phyloP scores from a whole-genome alignment of 2,329 filamentous ascomycete species.

The Nannizzia gypsea region DNA sequence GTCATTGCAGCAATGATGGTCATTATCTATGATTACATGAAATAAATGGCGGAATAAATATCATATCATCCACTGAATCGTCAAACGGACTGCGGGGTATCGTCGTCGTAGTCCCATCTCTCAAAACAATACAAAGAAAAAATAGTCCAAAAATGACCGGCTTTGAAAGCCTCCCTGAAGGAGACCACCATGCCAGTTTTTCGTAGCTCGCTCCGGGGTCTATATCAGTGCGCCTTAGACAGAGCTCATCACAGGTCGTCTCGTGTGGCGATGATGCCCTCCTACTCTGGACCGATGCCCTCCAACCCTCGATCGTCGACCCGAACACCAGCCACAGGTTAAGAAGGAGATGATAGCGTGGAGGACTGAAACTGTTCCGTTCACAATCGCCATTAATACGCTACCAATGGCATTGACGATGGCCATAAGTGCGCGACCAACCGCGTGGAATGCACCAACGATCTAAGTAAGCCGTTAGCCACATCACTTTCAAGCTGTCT shows the following conservation, averaged over 20 bases:
- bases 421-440: constrained; percentile 56
- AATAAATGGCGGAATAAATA: too few species aligned
- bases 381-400: constrained; percentile 55
- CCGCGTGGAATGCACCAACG: constrained; percentile 47
- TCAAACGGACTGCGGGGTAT: not conserved
- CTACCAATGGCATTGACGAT: constrained; percentile 55
- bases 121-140: not conserved
- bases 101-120: not conserved
- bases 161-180: not conserved
- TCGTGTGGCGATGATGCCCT: not conserved
- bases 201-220: not conserved
- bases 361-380: constrained; percentile 53
- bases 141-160: not conserved
- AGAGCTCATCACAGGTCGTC: constrained; percentile 9
- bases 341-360: constrained; percentile 57
- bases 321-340: constrained; percentile 33
- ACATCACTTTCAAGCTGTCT: constrained; percentile 16
- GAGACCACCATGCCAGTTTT: not conserved
- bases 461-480: constrained; percentile 36
- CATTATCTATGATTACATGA: not conserved
- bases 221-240: constrained; percentile 1
- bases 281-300: not conserved
- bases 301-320: constrained; percentile 14
- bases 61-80: not conserved
- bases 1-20: not conserved